A percentile compares a stretch with the other conserved stretches of the same genome.
These are phyloP conservation scores for Marchantia paleacea DNA, from an alignment of 225 moss, liverwort and hornwort species.

Conservation along the genomic window DNA sequence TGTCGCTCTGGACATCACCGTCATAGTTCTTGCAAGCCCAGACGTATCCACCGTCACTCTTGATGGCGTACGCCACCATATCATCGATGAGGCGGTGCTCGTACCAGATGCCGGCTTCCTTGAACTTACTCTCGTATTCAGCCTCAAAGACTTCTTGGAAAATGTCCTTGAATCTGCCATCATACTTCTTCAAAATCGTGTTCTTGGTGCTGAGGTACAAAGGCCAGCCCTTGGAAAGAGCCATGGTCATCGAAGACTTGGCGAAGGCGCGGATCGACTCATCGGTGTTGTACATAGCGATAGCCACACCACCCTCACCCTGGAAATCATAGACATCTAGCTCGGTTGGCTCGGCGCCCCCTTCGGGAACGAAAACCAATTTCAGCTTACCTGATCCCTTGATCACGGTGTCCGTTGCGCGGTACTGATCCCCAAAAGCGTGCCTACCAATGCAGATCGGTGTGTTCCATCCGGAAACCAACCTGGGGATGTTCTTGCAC, in stretches of 20 bases:
- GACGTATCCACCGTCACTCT: slow-evolving; percentile 91
- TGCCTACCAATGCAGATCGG: slow-evolving; percentile 99
- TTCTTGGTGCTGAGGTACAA: slow-evolving; percentile 93
- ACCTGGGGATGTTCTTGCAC: slow-evolving; percentile 89
- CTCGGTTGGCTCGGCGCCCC: slow-evolving; percentile 50
- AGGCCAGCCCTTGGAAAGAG: slow-evolving; percentile 76
- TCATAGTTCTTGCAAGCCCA: slow-evolving; percentile 99
- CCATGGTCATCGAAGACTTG: slow-evolving; percentile 79
- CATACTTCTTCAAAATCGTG: slow-evolving; percentile 93
- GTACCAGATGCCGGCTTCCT: slow-evolving; percentile 92
- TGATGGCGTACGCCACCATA: slow-evolving; percentile 88
- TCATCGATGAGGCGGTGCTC: slow-evolving; percentile 97
- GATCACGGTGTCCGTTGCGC: slow-evolving; percentile 83
- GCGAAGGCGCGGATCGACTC: slow-evolving; percentile 92
- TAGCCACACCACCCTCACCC: slow-evolving; percentile 77
- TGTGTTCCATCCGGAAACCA: slow-evolving; percentile 79
- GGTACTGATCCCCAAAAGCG: slow-evolving; percentile 92
- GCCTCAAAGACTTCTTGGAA: slow-evolving; percentile 70
- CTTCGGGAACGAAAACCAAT: slow-evolving; percentile 83
- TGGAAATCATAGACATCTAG: slow-evolving; percentile 75
- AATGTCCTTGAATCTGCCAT: slow-evolving; percentile 97
- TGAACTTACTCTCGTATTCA: slow-evolving; percentile 72
- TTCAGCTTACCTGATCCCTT: slow-evolving; percentile 88
- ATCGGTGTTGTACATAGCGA: slow-evolving; percentile 91
- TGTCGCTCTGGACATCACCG: slow-evolving; percentile 98